phyloP scores from a whole-genome alignment of 306 rosid species.

The Herpetospermum pedunculosum region DNA sequence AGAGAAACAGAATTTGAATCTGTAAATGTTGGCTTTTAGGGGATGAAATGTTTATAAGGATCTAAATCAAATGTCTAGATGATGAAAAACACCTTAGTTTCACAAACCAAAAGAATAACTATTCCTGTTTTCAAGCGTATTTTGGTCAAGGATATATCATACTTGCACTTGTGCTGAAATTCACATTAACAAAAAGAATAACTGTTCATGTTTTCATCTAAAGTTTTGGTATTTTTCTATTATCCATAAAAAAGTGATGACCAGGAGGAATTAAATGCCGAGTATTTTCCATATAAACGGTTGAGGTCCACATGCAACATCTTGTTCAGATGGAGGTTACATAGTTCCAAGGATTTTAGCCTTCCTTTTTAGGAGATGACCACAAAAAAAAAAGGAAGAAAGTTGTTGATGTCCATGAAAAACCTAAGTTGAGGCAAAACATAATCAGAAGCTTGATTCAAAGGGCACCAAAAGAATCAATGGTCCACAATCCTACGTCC shows the following conservation, averaged over 20 bases:
- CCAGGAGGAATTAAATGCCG: neutral
- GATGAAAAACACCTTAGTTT: neutral
- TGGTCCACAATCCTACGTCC: neutral
- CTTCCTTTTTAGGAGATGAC: neutral
- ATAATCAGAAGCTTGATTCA: neutral
- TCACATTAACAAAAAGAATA: neutral
- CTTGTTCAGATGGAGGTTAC: neutral
- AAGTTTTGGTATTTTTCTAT: neutral
- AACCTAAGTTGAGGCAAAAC: neutral
- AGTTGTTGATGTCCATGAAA: neutral
- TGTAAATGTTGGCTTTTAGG: slow-evolving; percentile 5
- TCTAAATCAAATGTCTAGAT: neutral
- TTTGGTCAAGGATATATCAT: slow-evolving; percentile 1
- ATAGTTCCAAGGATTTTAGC: neutral
- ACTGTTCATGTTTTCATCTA: neutral
- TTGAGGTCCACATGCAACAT: neutral
- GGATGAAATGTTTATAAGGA: neutral
- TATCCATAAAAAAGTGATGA: neutral
- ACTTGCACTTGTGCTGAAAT: neutral
- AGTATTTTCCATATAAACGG: neutral
- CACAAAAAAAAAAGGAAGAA: neutral
- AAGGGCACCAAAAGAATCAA: neutral
- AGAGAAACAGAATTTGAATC: slow-evolving; percentile 12
- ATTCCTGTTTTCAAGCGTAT: too few species aligned
- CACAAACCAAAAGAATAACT: neutral